Evolutionary conservation across 179 eudicot species (phyloP), one percentile per base, ranked within the genome.

Genomic region (Silene vulgaris): DNA sequence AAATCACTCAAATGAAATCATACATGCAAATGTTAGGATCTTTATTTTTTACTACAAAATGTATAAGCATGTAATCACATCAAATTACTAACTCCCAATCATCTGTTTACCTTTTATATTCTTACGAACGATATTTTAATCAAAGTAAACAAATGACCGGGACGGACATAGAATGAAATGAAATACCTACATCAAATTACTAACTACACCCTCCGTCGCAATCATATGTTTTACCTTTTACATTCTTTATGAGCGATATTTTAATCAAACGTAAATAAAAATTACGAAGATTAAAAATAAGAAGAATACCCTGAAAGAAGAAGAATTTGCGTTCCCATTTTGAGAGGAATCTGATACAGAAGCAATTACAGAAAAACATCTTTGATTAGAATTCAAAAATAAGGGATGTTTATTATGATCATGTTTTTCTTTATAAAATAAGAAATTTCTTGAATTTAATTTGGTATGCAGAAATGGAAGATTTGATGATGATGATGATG

Each of bases 251-350:
- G 57, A 52, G 57, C 0, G 11, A 54, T n/a, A 13, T 54, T 54
- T 54, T 54, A 54, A 16, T 16, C 19, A 3, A 54, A 5, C 26
- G 19, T 54, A 54, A 54, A 16, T 35, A 70, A 17, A 43, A 62
- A 21, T 23, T 23, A 23, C 26, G 0, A 20, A 12, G 12, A 3
- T n/a, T 35, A 6, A 1, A 54, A 40, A 14, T 9, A 66, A 19
- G 65, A 4, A 32, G 6, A 76, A 14, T 59, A 88, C 91, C 89
- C 77, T 73, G 40, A 84, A 74, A 28, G 80, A n/a, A 52, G 72
- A 32, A 50, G 80, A 54, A 45, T 78, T 65, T 61, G 65, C 21
- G 30, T 71, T 57, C 12, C 79, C 78, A 5, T 78, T 76, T 72
- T 80, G 65, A 26, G 14, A 66, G 14, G 81, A 60, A 17, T 71